Conservation (phyloP, 148 eudicot species). For the Fagopyrum esculentum region DNA sequence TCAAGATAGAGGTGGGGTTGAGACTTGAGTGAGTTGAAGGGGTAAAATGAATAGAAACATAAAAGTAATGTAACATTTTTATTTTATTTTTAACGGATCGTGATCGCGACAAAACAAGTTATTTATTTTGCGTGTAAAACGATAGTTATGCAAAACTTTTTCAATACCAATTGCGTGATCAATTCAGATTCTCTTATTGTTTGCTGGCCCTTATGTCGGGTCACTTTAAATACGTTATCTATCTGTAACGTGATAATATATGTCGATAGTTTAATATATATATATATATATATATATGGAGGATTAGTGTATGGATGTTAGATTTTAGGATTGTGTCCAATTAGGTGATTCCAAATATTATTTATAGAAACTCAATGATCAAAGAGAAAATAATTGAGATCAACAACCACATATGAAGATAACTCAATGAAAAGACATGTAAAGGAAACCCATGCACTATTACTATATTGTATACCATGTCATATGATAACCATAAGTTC, state of each 20-base stretch:
- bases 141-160: neutral
- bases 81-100: neutral
- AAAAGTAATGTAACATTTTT: neutral
- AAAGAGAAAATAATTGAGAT: neutral
- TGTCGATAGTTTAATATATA: neutral
- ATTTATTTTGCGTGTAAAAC: neutral
- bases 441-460: neutral
- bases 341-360: neutral
- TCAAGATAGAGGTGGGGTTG: slow-evolving; percentile 10
- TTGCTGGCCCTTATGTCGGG: neutral
- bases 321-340: neutral
- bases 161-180: neutral
- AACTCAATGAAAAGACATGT: slow-evolving; percentile 2
- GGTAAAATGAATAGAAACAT: neutral
- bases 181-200: neutral
- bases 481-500: neutral
- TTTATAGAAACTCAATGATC: neutral
- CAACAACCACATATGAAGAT: neutral
- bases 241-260: neutral
- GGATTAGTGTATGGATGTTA: neutral
- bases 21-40: neutral
- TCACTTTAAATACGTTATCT: slow-evolving; percentile 1
- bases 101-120: neutral
- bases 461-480: neutral
- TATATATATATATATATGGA: too few relatives aligned